phyloP scores from a whole-genome alignment of 768 basidiomycete genomes.

The Boletales sp. region DNA sequence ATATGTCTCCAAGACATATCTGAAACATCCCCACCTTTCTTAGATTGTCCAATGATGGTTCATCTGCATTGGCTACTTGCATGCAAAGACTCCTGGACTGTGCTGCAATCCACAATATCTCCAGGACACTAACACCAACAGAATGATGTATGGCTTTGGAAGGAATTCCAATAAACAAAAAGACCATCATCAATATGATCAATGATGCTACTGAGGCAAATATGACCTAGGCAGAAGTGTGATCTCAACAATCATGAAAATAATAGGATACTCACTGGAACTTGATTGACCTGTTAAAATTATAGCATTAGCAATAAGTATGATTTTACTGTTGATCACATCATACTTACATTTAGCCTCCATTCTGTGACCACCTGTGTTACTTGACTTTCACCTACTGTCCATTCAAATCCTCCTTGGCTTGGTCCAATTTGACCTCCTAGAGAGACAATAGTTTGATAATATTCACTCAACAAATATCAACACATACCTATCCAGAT shows the following conservation, averaged over 20 bases:
- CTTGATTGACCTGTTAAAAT: neutral
- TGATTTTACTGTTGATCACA: neutral
- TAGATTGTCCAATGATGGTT: neutral
- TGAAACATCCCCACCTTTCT: neutral
- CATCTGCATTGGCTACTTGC: neutral
- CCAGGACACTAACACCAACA: neutral
- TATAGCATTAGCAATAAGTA: neutral
- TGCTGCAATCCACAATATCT: neutral
- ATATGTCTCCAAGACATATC: neutral
- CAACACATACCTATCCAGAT: slow-evolving; percentile 11
- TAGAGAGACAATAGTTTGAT: neutral
- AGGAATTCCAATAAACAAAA: neutral
- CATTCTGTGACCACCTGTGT: slow-evolving; percentile 5
- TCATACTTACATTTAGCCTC: slow-evolving; percentile 12
- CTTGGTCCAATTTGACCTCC: slow-evolving; percentile 9
- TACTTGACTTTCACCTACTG: neutral
- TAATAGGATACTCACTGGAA: neutral
- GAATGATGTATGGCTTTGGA: neutral
- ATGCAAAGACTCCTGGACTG: neutral
- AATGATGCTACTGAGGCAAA: neutral
- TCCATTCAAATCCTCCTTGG: slow-evolving; percentile 7
- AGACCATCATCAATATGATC: neutral
- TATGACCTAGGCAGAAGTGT: neutral
- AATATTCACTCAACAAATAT: neutral
- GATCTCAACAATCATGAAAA: neutral